Evolutionary conservation across 179 eudicot species (phyloP).

Genomic region (Silene coronaria): DNA sequence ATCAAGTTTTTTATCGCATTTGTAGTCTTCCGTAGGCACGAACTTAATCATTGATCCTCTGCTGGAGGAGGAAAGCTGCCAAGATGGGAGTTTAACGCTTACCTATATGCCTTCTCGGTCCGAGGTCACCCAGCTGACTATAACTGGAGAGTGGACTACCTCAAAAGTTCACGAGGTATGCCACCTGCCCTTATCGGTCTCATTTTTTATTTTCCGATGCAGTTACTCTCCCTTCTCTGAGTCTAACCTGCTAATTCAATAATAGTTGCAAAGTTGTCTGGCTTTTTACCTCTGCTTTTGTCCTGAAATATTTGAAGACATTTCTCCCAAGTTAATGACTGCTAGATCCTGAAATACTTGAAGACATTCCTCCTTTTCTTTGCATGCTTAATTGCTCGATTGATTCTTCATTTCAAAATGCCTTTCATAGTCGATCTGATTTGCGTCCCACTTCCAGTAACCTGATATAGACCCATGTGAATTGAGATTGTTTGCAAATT

Average conservation of each 20-base stretch:
- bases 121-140: slow-evolving; percentile 76
- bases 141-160: slow-evolving; percentile 88
- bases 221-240: background rate
- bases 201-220: background rate
- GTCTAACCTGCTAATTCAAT: background rate
- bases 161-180: slow-evolving; percentile 77
- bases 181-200: background rate
- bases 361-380: background rate
- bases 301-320: background rate
- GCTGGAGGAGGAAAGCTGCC: slow-evolving; percentile 73
- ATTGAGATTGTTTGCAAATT: background rate
- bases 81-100: slow-evolving; percentile 82
- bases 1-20: background rate
- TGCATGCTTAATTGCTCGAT: background rate
- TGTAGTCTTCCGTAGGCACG: slow-evolving; percentile 64
- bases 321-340: too few relatives aligned
- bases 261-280: background rate
- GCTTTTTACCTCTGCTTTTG: background rate
- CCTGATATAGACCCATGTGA: background rate
- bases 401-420: background rate
- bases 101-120: slow-evolving; percentile 82
- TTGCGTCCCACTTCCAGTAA: background rate
- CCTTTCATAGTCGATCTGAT: background rate
- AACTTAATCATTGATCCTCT: slow-evolving; percentile 89
- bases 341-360: background rate